Base-by-base conservation (phyloP, 2,329 filamentous ascomycete genomes). In the Botryotinia narcissicola region DNA sequence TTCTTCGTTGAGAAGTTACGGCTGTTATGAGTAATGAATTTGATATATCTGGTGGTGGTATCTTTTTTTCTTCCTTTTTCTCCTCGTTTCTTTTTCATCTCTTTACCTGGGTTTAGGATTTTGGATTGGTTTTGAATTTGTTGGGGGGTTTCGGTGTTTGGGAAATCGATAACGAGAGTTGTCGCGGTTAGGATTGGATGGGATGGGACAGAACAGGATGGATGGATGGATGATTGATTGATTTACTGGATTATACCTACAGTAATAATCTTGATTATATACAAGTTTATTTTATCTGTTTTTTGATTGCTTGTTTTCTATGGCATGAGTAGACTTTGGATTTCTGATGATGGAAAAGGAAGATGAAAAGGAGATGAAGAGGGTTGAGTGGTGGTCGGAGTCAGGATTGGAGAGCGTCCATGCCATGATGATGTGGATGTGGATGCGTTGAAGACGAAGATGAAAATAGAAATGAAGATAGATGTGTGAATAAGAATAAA, bases 231-330 rank as follows among this genome's bases (percentile, higher is more conserved):
- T 46, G 44, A 18, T 4, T 48, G 46, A 48, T 48, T 22, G 44
- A 48, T 48, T 25, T 32, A 37, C 5, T 61, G 35, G 29, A 35
- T 35, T 48, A 66, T 66, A 66, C 44, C 63, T 66, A 66, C 20
- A 48, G 63, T 51, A 48, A 35, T 51, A 66, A 35, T n/a, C 63
- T 66, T 66, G 63, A 66, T 37, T 16, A 37, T 66, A 51, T n/a
- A 66, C 63, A 66, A 66, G 63, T 66, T 66, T 66, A 66, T 66
- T 37, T 51, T 51, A 14, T 66, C 44, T 66, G 62, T 54, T 57
- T 29, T 66, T 51, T n/a, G 18, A 40, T 61, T 37, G 59, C 32
- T 35, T 7, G 22, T 25, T 46, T 20, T 37, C 16, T 37, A 66
- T 48, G 44, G 22, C 12, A 18, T 37, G 29, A 51, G 22, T 18